phyloP scores from a whole-genome alignment of 1,284 basidiomycete species.

The Amylostereum areolatum region DNA sequence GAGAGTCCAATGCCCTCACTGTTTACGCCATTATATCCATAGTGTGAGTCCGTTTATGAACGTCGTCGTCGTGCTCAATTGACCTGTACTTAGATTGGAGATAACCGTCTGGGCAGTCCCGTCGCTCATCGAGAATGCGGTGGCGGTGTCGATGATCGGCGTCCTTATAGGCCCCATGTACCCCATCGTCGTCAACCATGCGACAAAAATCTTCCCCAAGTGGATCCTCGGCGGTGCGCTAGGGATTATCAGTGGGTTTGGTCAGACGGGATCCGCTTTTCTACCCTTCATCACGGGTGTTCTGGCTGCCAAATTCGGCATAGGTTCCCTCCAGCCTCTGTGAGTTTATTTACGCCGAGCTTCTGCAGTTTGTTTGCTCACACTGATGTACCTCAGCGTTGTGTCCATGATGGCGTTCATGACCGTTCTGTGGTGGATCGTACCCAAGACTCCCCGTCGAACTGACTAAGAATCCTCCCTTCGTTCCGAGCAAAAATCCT shows the following conservation, averaged over 20 bases:
- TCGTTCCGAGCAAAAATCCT: too few species aligned
- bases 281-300: conserved; percentile 62
- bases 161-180: conserved; percentile 42
- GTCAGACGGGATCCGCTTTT: conserved; percentile 60
- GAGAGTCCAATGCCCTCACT: conserved; percentile 47
- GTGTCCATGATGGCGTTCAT: conserved; percentile 34
- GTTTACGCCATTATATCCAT: conserved; percentile 47
- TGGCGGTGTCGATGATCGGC: conserved; percentile 55
- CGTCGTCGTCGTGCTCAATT: neutral
- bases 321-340: conserved; percentile 45
- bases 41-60: conserved; percentile 30
- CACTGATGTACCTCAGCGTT: conserved; percentile 17
- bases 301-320: conserved; percentile 48
- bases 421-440: conserved; percentile 27
- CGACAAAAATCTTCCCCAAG: conserved; percentile 49
- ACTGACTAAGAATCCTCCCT: neutral
- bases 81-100: conserved; percentile 38
- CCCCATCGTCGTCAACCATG: conserved; percentile 59
- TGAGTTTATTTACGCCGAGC: neutral
- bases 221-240: conserved; percentile 62
- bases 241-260: conserved; percentile 62
- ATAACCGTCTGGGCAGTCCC: conserved; percentile 60
- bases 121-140: conserved; percentile 50
- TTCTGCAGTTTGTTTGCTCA: neutral
- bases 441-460: conserved; percentile 13